Evolutionary conservation across 495 filamentous ascomycete genomes (phyloP).

Genomic region (Penicillium atrosanguineum): DNA sequence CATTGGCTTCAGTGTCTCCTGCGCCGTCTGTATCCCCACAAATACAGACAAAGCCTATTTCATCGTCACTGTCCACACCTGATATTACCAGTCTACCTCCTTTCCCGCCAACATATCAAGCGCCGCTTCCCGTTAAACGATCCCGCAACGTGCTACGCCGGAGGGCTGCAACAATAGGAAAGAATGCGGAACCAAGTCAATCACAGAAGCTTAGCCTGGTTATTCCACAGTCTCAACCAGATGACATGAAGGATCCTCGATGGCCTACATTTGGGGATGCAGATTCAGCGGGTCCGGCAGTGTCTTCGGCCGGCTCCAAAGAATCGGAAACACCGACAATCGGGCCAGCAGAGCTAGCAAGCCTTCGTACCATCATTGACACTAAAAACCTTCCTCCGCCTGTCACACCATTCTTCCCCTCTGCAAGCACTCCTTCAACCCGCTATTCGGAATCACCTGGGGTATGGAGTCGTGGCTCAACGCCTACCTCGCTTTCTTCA

Average conservation of each 20-base stretch:
- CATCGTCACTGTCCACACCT: conserved; percentile 17
- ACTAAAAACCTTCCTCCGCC: conserved; percentile 64
- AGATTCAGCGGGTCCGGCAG: conserved; percentile 4
- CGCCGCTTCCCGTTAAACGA: conserved; percentile 20
- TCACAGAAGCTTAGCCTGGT: conserved; percentile 36
- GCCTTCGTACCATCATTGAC: conserved; percentile 41
- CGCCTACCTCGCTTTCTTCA: conserved; percentile 95
- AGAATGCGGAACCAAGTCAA: conserved; percentile 26
- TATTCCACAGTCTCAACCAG: conserved; percentile 26
- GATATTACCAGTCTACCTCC: conserved; percentile 14
- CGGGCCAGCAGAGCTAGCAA: conserved; percentile 43
- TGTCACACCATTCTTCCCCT: conserved; percentile 62
- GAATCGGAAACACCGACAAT: conserved; percentile 19
- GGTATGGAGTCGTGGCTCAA: conserved; percentile 83
- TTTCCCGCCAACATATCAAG: conserved; percentile 9
- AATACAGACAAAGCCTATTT: conserved; percentile 17
- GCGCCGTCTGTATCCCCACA: conserved; percentile 14
- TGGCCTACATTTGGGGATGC: conserved; percentile 2
- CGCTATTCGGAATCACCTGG: conserved; percentile 90
- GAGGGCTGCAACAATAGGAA: conserved; percentile 42
- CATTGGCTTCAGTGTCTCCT: conserved; percentile 16
- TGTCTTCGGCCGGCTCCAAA: conserved; percentile 13
- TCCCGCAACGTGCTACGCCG: conserved; percentile 44
- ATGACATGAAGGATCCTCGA: conserved; percentile 8
- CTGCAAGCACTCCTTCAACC: conserved; percentile 86